Base-by-base conservation (phyloP, 306 rosid species). In the Senna siamea region DNA sequence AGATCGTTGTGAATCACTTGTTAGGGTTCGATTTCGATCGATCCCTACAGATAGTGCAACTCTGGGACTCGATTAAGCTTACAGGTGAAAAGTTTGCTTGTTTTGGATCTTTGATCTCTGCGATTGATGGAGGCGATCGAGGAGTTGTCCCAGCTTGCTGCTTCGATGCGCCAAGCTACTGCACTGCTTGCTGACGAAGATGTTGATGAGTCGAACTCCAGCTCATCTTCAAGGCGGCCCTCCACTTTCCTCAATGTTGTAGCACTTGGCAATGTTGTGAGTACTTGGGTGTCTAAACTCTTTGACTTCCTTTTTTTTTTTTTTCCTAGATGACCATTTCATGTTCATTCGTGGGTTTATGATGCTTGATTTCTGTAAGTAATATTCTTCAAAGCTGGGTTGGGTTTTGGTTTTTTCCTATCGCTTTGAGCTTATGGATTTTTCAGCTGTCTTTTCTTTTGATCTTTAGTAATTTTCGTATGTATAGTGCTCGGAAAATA, bases 151-250 rank as follows among this genome's bases (percentile, higher is more conserved):
- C 92, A 92, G 86, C 90, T 94, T 2, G 91, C 99, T 11, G 93
- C 83, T 70, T 86, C 97, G 67, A 94, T 94, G 95, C 94, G 89
- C 66, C 98, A 94, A 66, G 97, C 96, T 9, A 57, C 94, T 34
- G 86, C 98, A 53, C 59, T 94, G 9, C 97, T 92, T 41, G 96
- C 99, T 55, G 97, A 94, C 66, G 99, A 92, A 78, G 99, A 94
- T 55, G 84, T 94, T 10, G 96, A 94, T 69, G 99, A 94, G 10
- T 55, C 66, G 23, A 82, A 43, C 54, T 68, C 92, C 52, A 62
- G 48, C 79, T 69, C 88, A 4, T 65, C 81, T 67, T 79, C 95
- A 54, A 86, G 86, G 78, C 83, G 99, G 56, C 75, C 89, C 20
- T 84, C 97, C 56, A 94, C 92, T 87, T 94, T 94, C 61, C 99